Base-by-base conservation (phyloP, 768 basidiomycete genomes). In the Calocybe gangraenosa region DNA sequence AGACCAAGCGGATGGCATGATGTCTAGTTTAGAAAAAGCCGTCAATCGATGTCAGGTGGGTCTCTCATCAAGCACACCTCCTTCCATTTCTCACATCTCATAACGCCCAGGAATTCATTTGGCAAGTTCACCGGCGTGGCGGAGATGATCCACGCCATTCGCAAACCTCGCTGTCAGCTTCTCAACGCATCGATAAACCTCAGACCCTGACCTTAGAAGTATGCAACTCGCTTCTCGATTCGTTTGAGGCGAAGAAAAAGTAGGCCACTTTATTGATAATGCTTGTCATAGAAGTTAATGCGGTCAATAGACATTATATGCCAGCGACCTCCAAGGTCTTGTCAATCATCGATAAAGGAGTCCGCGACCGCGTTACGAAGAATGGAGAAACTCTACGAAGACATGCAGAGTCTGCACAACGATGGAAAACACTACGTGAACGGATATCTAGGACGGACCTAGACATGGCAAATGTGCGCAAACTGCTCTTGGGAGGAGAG, bases 1-100 rank as follows among this genome's bases (percentile, higher is more conserved):
- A 34, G 87, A 93, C 58, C 94, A 97, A 63, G 94, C 95, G 34
- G 91, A 93, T 61, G 92, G 91, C 19, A 96, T 98, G 95, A 95
- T 98, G 92, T 81, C 81, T 21, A 90, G 89, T 58, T 67, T 99
- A 54, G 91, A 97, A 68, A 98, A 95, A 64, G 92, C 89, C 7
- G 82, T 95, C 35, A 83, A 82, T 57, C 81, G 88, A 52, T 94
- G 92, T 70, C 87, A 90, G 71, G 92, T 91, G 56, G 51, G 82
- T 60, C 7, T 32, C 42, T 28, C 31, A 39, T 39, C 28, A 8
- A 14, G 30, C 8, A 7, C 35, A 19, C n/a, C n/a, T 25, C 9
- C 21, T 13, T 42, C 25, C 20, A n/a, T 47, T 52, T 43, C 33
- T 49, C 28, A 47, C 22, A 52, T 46, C 37, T 34, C 23, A 34